Evolutionary conservation across 2,329 filamentous ascomycete genomes (phyloP).

Genomic region (Exserohilum rostratum): DNA sequence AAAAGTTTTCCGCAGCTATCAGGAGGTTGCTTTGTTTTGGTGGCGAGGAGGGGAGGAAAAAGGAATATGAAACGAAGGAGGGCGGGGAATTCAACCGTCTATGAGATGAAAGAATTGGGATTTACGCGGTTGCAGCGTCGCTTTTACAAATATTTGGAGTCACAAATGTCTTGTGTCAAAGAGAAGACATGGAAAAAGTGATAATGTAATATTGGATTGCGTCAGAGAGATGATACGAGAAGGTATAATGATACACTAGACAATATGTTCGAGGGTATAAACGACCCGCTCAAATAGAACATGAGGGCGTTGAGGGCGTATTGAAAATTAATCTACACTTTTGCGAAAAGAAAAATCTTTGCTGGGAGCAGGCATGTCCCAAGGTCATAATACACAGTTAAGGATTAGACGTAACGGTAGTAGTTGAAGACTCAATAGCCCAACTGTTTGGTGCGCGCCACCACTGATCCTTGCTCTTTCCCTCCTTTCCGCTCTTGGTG

Average conservation of each 20-base stretch:
- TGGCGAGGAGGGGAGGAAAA: background rate
- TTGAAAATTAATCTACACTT: background rate
- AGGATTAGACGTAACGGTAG: background rate
- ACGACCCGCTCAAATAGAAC: background rate
- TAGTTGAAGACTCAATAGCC: slow-evolving; percentile 8
- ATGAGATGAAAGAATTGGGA: background rate
- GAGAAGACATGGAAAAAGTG: no score
- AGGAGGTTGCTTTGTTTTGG: background rate
- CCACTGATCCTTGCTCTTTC: slow-evolving; percentile 11
- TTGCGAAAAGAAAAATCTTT: no score
- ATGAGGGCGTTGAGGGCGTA: background rate
- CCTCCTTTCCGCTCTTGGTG: background rate
- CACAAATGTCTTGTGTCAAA: background rate
- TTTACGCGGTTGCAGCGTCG: background rate
- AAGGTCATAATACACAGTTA: background rate
- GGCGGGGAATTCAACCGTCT: background rate
- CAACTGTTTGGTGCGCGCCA: slow-evolving; percentile 21
- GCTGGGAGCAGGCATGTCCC: no score
- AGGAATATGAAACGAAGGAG: background rate
- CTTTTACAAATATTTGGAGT: slow-evolving; percentile 10
- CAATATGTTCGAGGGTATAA: background rate
- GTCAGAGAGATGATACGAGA: background rate
- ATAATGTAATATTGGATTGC: background rate
- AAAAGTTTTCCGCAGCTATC: background rate
- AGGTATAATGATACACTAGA: background rate